Evolutionary conservation across 2,329 filamentous ascomycete genomes (phyloP).

Genomic region (Metarhizium anisopliae): DNA sequence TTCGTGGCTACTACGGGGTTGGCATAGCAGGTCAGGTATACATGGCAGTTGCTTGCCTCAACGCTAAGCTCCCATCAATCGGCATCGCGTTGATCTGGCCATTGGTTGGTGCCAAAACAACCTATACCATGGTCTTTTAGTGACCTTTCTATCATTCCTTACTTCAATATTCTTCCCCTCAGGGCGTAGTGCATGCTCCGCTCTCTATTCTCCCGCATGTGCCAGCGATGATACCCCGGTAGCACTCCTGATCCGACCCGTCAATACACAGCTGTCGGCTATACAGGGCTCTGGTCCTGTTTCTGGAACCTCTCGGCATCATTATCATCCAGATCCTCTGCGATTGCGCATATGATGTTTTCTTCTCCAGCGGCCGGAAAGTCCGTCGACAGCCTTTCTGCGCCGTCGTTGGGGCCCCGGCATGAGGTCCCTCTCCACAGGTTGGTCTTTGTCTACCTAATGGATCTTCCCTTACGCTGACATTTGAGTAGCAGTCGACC

Average conservation of each 20-base stretch:
- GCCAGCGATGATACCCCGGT: constrained; percentile 42
- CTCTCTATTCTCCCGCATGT: constrained; percentile 1
- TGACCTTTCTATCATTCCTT: background rate
- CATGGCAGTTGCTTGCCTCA: background rate
- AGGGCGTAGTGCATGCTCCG: background rate
- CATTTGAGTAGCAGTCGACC: constrained; percentile 28
- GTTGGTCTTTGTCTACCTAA: constrained; percentile 24
- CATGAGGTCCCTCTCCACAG: constrained; percentile 52
- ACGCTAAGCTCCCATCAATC: background rate
- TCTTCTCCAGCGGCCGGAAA: constrained; percentile 49
- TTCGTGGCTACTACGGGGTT: background rate
- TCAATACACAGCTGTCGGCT: constrained; percentile 27
- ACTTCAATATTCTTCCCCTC: background rate
- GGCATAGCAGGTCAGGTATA: constrained; percentile 4
- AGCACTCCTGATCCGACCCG: constrained; percentile 22
- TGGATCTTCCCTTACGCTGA: constrained; percentile 10
- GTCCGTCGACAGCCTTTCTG: constrained; percentile 56
- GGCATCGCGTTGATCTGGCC: background rate
- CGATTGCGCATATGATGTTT: constrained; percentile 41
- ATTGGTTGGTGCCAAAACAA: background rate
- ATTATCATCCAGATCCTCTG: background rate
- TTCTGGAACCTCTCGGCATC: background rate
- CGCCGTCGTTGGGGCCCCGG: constrained; percentile 39
- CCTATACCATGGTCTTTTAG: background rate
- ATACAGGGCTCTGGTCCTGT: constrained; percentile 9